Conservation (phyloP, 2,329 filamentous ascomycete genomes). For the Penicillium glabrum region DNA sequence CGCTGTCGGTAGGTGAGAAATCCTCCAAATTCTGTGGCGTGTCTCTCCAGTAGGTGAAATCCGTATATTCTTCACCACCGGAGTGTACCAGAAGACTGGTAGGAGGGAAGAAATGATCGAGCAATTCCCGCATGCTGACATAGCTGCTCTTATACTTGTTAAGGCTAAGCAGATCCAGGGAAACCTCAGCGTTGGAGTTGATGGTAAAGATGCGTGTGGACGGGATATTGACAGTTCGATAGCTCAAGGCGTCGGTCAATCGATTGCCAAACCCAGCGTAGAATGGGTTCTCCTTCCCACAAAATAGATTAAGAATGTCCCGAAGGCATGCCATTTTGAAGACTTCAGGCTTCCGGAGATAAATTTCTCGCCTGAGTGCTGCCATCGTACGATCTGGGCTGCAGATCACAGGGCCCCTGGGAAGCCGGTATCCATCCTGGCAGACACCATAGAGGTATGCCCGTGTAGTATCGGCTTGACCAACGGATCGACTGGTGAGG, state of each 20-base stretch:
- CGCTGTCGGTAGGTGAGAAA: slow-evolving; percentile 79
- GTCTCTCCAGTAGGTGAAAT: slow-evolving; percentile 96
- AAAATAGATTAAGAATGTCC: slow-evolving; percentile 89
- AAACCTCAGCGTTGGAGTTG: slow-evolving; percentile 96
- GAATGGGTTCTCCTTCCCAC: slow-evolving; percentile 74
- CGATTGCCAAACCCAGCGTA: slow-evolving; percentile 97
- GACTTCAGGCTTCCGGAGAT: slow-evolving; percentile 92
- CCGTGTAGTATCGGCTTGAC: slow-evolving; percentile 86
- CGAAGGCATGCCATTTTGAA: slow-evolving; percentile 99
- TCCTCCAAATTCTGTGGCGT: slow-evolving; percentile 79
- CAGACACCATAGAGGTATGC: slow-evolving; percentile 85
- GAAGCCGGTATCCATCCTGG: slow-evolving; percentile 83
- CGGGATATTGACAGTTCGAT: slow-evolving; percentile 93
- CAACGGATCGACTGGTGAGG: slow-evolving; percentile 88
- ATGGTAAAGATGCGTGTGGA: slow-evolving; percentile 96
- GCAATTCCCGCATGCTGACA: slow-evolving; percentile 93
- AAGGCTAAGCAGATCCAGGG: slow-evolving; percentile 80
- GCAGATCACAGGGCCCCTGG: slow-evolving; percentile 89
- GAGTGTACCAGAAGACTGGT: slow-evolving; percentile 82
- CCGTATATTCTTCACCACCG: slow-evolving; percentile 91
- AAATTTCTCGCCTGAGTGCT: slow-evolving; percentile 85
- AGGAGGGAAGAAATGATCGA: slow-evolving; percentile 97
- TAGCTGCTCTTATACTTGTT: slow-evolving; percentile 97
- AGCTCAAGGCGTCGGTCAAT: slow-evolving; percentile 92
- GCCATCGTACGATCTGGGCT: slow-evolving; percentile 95